phyloP scores from a whole-genome alignment of 257 asterid genomes.

The Solanum paucissectum region DNA sequence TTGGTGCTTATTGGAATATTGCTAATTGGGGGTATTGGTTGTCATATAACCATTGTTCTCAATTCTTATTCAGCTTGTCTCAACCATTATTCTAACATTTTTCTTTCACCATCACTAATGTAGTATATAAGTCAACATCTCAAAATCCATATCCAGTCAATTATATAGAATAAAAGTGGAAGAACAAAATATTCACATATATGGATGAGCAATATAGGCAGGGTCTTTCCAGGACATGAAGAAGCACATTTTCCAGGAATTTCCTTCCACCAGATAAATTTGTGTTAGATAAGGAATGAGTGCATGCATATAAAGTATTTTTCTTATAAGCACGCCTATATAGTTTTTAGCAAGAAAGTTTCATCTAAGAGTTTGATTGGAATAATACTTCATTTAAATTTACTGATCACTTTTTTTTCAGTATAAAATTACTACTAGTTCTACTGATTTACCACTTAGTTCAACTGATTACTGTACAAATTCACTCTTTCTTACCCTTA shows the following conservation, averaged over 20 bases:
- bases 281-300: background rate
- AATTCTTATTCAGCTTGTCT: background rate
- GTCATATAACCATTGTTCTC: background rate
- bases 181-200: background rate
- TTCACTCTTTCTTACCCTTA: background rate
- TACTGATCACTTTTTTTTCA: background rate
- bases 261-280: background rate
- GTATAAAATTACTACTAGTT: background rate
- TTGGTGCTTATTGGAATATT: background rate
- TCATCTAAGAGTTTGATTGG: background rate
- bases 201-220: background rate
- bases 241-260: background rate
- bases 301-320: background rate
- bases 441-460: background rate
- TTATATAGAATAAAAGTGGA: background rate
- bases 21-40: background rate
- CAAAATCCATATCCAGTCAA: background rate
- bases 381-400: background rate
- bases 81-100: background rate
- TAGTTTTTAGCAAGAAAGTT: background rate
- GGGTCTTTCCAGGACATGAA: background rate
- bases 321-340: background rate
- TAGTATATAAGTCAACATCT: background rate
- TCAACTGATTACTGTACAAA: background rate
- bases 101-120: background rate